Conservation (phyloP, 2,329 filamentous ascomycete species). For the Stemphylium lycopersici region DNA sequence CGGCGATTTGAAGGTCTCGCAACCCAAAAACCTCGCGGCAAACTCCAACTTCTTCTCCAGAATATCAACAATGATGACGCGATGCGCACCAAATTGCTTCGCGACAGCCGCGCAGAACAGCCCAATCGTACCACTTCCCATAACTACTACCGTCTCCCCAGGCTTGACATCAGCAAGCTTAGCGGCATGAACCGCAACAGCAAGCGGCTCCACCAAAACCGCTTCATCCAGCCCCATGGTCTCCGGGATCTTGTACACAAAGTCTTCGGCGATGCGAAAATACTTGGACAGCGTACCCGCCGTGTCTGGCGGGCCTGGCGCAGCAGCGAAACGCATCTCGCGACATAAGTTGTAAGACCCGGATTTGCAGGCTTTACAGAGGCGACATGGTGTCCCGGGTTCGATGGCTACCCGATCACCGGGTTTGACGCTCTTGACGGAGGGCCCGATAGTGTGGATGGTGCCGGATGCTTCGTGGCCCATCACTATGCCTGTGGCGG, state of each 20-base stretch:
- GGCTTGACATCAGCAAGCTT: conserved; percentile 78
- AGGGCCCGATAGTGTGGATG: conserved; percentile 77
- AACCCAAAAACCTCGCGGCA: conserved; percentile 77
- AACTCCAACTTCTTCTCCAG: conserved; percentile 82
- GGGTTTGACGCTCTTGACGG: conserved; percentile 73
- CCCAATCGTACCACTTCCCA: conserved; percentile 90
- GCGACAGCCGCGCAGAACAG: conserved; percentile 82
- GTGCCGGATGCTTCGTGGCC: conserved; percentile 90
- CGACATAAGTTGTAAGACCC: conserved; percentile 94
- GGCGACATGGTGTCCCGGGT: conserved; percentile 86
- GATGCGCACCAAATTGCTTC: conserved; percentile 69
- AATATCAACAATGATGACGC: conserved; percentile 90
- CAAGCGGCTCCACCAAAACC: conserved; percentile 84
- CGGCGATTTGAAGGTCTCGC: conserved; percentile 73
- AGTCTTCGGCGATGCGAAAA: conserved; percentile 85
- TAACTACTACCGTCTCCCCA: conserved; percentile 85
- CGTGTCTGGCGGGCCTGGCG: conserved; percentile 73
- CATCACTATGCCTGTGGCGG: conserved; percentile 80
- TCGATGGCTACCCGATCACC: conserved; percentile 93
- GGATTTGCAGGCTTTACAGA: conserved; percentile 84
- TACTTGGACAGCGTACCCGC: conserved; percentile 81
- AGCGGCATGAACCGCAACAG: conserved; percentile 84
- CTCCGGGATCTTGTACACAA: conserved; percentile 91
- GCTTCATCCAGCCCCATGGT: conserved; percentile 85
- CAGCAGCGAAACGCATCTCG: conserved; percentile 82